phyloP scores from a whole-genome alignment of 148 eudicot species.

The Limonium bicolor region DNA sequence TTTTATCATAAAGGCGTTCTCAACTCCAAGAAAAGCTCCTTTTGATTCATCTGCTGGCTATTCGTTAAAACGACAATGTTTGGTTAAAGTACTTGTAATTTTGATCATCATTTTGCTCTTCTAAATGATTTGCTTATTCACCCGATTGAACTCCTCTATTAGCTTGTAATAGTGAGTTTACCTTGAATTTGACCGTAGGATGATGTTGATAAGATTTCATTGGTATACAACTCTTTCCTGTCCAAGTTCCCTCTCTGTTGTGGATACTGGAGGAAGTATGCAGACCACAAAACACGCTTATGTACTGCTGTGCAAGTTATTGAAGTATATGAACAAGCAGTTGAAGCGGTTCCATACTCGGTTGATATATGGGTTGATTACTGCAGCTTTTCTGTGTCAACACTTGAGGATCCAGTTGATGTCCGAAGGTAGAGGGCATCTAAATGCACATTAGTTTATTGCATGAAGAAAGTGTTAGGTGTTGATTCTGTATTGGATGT shows the following conservation, averaged over 20 bases:
- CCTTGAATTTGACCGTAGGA: constrained; percentile 39
- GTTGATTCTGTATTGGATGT: background rate
- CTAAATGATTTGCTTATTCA: too few relatives aligned
- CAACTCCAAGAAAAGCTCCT: background rate
- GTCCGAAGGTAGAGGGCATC: constrained; percentile 46
- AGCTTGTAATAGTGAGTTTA: too few relatives aligned
- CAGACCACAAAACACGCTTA: constrained; percentile 48
- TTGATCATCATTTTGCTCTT: background rate
- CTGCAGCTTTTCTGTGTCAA: constrained; percentile 47
- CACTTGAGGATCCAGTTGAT: constrained; percentile 52
- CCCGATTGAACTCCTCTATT: background rate
- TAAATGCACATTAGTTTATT: background rate
- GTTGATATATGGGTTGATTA: constrained; percentile 79
- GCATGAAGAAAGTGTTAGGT: background rate
- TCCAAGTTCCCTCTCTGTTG: constrained; percentile 68
- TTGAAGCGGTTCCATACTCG: constrained; percentile 36
- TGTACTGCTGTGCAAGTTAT: constrained; percentile 36
- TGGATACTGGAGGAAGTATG: constrained; percentile 80
- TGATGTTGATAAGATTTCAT: constrained; percentile 36
- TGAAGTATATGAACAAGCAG: constrained; percentile 54
- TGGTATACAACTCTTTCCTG: constrained; percentile 64
- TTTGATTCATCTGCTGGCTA: background rate
- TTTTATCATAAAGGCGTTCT: background rate
- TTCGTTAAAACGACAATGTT: background rate
- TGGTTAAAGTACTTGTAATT: background rate